Base-by-base conservation (phyloP, 176 grass and related monocot species). In the Bromus sterilis region DNA sequence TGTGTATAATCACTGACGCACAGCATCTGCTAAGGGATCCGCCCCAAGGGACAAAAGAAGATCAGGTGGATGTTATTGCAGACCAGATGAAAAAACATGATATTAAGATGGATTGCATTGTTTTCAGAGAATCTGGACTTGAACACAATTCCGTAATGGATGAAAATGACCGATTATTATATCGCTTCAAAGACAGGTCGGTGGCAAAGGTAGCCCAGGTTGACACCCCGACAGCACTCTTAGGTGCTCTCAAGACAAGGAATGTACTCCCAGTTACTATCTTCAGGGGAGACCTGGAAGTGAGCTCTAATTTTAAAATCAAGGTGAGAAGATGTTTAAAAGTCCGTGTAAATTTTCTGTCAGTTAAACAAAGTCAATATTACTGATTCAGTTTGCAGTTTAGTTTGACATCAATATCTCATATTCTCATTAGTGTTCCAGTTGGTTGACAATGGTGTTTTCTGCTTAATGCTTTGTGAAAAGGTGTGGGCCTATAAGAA, bases 401-500 rank as follows among this genome's bases (percentile, higher is more conserved):
- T 85, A 10, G 57, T 83, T 56, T 66, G 26, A 43, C 32, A 59
- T 66, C 37, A 5, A 2, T 53, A 76, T 51, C 18, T 33, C n/a
- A n/a, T n/a, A n/a, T n/a, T n/a, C n/a, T n/a, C 10, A 83, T 78
- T 57, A 78, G 26, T 30, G 30, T 66, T 23, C 46, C 11, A 66
- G 21, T 68, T 18, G 48, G 13, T 20, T 80, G 33, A 66, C 33
- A 75, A 29, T 30, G 65, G 56, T 67, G n/a, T 75, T 70, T n/a
- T 77, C 66, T 81, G 56, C 53, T 82, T 66, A 35, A 78, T 76
- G 24, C 28, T 69, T 60, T 91, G 59, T 90, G 60, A 87, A 74
- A 46, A 98, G 95, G 95, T 98, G 59, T 98, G 95, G 92, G 95
- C 89, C 6, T 98, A 94, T 87, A 98, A 98, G 83, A 98, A 98